Percentiles rank a stretch among this genome's conserved stretches.
Conservation (phyloP, 495 filamentous ascomycete species). For the Astrothelium subdiscretum region DNA sequence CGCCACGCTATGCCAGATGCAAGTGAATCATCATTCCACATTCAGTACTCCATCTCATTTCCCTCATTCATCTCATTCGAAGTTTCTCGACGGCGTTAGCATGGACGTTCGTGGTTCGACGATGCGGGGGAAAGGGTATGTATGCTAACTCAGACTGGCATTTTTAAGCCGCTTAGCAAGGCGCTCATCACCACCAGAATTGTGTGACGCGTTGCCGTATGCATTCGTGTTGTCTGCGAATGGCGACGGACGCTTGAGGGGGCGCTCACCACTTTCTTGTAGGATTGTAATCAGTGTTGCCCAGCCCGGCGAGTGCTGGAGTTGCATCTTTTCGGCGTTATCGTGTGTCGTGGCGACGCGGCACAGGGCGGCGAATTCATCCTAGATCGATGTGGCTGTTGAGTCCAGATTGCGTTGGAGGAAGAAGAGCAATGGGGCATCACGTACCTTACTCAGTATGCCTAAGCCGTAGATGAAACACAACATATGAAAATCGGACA, state of each 20-base stretch:
- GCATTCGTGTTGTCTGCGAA: not conserved
- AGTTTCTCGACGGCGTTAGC: not conserved
- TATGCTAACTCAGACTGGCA: not conserved
- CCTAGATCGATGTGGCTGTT: slow-evolving; percentile 37
- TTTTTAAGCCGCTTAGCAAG: not conserved
- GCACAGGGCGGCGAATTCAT: slow-evolving; percentile 80
- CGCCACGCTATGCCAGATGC: not conserved
- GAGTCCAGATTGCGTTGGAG: not conserved
- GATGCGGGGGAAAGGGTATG: not conserved
- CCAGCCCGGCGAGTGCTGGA: slow-evolving; percentile 80
- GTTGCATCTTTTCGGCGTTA: slow-evolving; percentile 62
- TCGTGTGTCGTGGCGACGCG: slow-evolving; percentile 69
- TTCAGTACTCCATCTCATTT: not conserved
- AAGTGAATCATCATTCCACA: not conserved
- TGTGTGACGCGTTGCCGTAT: not conserved
- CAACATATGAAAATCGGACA: slow-evolving; percentile 90
- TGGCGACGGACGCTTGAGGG: not conserved
- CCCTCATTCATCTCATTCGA: not conserved
- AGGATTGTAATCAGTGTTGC: slow-evolving; percentile 85
- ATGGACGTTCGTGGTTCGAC: not conserved
- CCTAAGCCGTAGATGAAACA: slow-evolving; percentile 71
- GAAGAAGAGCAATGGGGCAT: slow-evolving; percentile 10
- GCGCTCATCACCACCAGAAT: not conserved
- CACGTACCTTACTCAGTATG: slow-evolving; percentile 68
- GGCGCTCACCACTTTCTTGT: slow-evolving; percentile 28